phyloP scores from a whole-genome alignment of 2,329 filamentous ascomycete species.

The Diatrype stigma region DNA sequence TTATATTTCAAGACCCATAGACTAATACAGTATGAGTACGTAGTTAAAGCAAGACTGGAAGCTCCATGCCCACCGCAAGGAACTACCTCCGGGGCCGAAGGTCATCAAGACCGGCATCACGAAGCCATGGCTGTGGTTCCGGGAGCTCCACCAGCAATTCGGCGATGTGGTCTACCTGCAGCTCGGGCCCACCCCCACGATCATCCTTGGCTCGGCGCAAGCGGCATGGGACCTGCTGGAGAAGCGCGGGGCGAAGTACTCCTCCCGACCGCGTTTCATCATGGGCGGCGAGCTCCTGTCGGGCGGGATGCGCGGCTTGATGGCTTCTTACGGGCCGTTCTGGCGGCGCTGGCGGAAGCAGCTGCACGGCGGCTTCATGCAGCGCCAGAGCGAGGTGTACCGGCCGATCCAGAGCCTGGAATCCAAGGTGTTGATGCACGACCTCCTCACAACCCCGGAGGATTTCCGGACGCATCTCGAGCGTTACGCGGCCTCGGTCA shows the following conservation, averaged over 20 bases:
- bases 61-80: constrained; percentile 32
- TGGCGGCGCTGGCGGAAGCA: constrained; percentile 41
- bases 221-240: constrained; percentile 41
- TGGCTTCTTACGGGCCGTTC: constrained; percentile 37
- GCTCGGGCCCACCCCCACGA: constrained; percentile 37
- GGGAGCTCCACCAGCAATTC: constrained; percentile 32
- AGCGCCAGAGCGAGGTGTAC: constrained; percentile 38
- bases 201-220: constrained; percentile 38
- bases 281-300: constrained; percentile 41
- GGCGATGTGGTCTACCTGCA: constrained; percentile 41
- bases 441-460: constrained; percentile 28
- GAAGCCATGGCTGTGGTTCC: constrained; percentile 41
- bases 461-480: constrained; percentile 30
- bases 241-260: constrained; percentile 38
- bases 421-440: constrained; percentile 35
- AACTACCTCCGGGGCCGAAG: constrained; percentile 36
- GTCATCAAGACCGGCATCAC: constrained; percentile 31
- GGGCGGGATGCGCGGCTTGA: constrained; percentile 36
- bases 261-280: constrained; percentile 41
- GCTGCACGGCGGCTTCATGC: constrained; percentile 40
- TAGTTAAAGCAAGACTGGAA: constrained; percentile 35
- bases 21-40: background rate
- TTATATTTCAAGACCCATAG: background rate
- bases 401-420: constrained; percentile 37
- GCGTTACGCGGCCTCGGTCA: constrained; percentile 37